A percentile compares a stretch with the other conserved stretches of the same genome.
Conservation (phyloP, 2,329 filamentous ascomycete species). For the Verticillium klebahnii region DNA sequence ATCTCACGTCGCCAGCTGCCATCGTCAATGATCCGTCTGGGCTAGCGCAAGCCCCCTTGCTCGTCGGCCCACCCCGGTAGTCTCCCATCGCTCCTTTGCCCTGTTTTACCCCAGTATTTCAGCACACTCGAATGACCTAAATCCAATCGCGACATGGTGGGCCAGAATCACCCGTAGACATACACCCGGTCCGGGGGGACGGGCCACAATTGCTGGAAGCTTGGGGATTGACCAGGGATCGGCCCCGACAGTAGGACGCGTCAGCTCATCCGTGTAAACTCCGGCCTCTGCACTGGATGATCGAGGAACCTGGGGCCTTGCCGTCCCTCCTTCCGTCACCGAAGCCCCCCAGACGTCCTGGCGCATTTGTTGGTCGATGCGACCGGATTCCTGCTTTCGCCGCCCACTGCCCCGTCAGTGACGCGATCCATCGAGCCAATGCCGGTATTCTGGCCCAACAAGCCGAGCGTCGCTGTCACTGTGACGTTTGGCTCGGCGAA, state of each 20-base stretch:
- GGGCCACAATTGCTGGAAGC: background rate
- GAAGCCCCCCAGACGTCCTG: background rate
- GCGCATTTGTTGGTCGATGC: background rate
- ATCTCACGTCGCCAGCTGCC: background rate
- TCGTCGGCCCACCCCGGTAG: constrained; percentile 9
- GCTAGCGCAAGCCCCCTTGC: background rate
- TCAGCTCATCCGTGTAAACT: background rate
- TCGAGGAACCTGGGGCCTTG: background rate
- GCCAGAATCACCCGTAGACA: background rate
- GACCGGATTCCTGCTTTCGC: background rate
- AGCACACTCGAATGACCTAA: background rate
- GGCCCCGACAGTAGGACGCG: background rate
- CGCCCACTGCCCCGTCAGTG: background rate
- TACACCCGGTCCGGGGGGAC: background rate
- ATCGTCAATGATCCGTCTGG: background rate
- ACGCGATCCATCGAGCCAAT: background rate
- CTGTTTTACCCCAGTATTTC: background rate
- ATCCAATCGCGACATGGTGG: background rate
- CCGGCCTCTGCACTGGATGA: background rate
- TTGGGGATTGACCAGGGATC: background rate
- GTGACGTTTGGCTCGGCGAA: background rate
- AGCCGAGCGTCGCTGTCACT: background rate
- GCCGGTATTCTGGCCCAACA: background rate
- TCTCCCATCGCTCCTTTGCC: background rate
- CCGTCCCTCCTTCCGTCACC: background rate